Base-by-base conservation (phyloP, 202 grass and related monocot species). In the Saccharum hybrid region DNA sequence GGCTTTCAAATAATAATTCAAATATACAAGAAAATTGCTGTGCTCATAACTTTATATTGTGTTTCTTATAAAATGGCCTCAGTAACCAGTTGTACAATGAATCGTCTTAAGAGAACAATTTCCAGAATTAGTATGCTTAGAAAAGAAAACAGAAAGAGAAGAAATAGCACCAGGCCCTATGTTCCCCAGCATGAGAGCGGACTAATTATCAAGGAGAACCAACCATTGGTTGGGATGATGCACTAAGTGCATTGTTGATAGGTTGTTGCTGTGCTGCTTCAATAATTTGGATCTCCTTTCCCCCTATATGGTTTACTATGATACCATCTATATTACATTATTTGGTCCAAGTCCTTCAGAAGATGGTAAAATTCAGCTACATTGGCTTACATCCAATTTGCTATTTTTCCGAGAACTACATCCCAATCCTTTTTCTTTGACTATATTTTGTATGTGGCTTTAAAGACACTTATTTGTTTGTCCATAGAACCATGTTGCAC, bases 301-400 rank as follows among this genome's bases (percentile, higher is more conserved):
- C 33, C 54, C 23, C 36, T 10, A 16, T 75, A 70, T 23, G 6
- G 12, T 68, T 54, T 83, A 51, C 23, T 83, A 65, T 40, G 59
- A 28, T 62, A 28, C 22, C 79, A 41, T 86, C 33, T 82, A 56
- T 42, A 37, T 87, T 28, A 54, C n/a, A 23, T 23, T 77, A 0
- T 61, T 16, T 87, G 57, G 37, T 77, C 26, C 77, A 45, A 71
- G 54, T 72, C 8, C 30, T 46, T 67, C 3, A 40, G 8, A 68
- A 14, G 45, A 64, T 77, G 8, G 61, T 14, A 70, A 37, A 78
- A 49, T 36, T 72, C 57, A 15, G 21, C 8, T 65, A 36, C 31
- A 78, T 66, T 78, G 18, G 33, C 52, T 79, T 83, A 45, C 0
- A 18, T n/a, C 18, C 15, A 12, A 39, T 49, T 63, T 56, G 4